phyloP scores from a whole-genome alignment of 441 rosid genomes.

The Adansonia rubrostipa region DNA sequence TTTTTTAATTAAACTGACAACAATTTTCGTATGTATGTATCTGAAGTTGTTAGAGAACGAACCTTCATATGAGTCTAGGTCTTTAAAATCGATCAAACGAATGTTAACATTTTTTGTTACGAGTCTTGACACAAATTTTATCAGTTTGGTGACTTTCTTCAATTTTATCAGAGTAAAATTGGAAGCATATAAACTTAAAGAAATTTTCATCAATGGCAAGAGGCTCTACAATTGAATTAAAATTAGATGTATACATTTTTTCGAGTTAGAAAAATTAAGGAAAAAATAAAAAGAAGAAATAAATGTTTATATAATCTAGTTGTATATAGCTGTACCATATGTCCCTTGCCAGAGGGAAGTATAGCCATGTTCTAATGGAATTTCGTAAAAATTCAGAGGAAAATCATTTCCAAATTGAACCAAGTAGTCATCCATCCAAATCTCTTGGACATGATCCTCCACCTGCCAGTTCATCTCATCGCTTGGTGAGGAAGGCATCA shows the following conservation, averaged over 20 bases:
- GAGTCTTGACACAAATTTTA: background rate
- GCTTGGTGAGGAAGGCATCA: background rate
- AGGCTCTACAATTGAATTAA: background rate
- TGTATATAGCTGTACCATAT: constrained; percentile 34
- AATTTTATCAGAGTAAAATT: background rate
- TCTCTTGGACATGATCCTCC: constrained; percentile 8
- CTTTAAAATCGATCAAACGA: too few relatives aligned
- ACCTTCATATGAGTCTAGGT: too few relatives aligned
- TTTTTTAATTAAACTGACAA: background rate
- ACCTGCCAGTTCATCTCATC: background rate
- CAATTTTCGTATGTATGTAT: background rate
- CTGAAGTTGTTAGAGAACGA: background rate
- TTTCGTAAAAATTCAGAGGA: constrained; percentile 39
- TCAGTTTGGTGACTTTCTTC: background rate
- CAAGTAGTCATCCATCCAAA: constrained; percentile 31
- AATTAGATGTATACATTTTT: background rate
- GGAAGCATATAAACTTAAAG: background rate
- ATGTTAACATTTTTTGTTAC: too few relatives aligned
- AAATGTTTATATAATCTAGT: background rate
- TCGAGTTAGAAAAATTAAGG: background rate
- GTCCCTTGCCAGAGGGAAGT: constrained; percentile 47
- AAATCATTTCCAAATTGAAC: constrained; percentile 38
- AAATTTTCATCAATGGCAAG: background rate
- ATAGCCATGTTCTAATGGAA: constrained; percentile 29
- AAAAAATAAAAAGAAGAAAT: background rate